These are phyloP conservation scores for Penicillium daleae DNA, from an alignment of 495 filamentous ascomycete genomes.

Conservation along the genomic window DNA sequence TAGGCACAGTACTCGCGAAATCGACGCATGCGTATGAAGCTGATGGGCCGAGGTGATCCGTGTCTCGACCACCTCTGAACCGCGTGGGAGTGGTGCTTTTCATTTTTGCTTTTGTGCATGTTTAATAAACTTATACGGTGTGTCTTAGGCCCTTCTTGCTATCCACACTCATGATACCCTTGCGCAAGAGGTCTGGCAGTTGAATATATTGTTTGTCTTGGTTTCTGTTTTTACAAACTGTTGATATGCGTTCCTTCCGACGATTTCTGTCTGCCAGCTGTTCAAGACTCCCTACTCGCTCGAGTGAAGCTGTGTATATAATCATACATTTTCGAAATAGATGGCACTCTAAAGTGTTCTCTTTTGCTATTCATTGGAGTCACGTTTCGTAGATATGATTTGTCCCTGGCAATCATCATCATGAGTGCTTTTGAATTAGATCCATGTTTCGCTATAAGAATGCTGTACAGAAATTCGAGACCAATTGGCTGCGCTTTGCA, in stretches of 20 bases:
- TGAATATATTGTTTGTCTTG: not conserved
- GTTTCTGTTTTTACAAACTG: not conserved
- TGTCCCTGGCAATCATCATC: not conserved
- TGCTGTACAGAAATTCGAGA: constrained; percentile 27
- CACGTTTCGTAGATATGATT: not conserved
- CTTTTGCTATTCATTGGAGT: not conserved
- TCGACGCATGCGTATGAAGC: constrained; percentile 74
- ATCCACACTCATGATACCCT: constrained; percentile 43
- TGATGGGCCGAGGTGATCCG: constrained; percentile 49
- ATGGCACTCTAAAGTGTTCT: not conserved
- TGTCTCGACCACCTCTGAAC: not conserved
- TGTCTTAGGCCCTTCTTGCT: constrained; percentile 19
- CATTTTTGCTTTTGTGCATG: constrained; percentile 9
- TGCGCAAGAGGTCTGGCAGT: constrained; percentile 27
- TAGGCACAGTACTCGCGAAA: constrained; percentile 83
- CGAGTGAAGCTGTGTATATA: not conserved
- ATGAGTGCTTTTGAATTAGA: constrained; percentile 9
- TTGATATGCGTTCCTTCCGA: not conserved
- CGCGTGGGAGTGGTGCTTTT: not conserved
- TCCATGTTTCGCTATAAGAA: constrained; percentile 25
- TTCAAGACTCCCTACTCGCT: not conserved
- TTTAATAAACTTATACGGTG: constrained; percentile 16
- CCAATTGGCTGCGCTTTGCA: not conserved
- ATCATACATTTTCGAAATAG: not conserved
- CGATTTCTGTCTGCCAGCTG: not conserved